A percentile compares a stretch with the other conserved stretches of the same genome.
phyloP scores from a whole-genome alignment of 176 grass and related monocot genomes.

The Paspalum notatum region DNA sequence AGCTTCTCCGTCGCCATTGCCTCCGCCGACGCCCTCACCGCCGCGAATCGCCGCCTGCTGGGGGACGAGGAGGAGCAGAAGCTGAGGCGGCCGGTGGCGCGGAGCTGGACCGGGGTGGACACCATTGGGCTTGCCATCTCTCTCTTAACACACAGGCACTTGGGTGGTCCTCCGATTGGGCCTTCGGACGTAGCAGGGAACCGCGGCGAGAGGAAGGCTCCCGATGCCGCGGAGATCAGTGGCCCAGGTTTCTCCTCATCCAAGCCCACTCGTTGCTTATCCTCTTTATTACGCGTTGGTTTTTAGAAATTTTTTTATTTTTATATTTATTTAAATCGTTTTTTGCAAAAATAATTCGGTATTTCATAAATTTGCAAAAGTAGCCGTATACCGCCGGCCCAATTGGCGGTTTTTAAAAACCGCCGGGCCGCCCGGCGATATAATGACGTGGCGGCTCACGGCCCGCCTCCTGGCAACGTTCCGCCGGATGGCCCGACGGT shows the following conservation, averaged over 20 bases:
- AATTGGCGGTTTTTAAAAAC: no score
- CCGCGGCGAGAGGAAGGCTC: neutral
- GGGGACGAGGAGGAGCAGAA: constrained; percentile 17
- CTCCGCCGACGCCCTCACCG: constrained; percentile 55
- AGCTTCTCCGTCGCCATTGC: constrained; percentile 91
- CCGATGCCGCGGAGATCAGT: neutral
- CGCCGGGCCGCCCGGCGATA: no score
- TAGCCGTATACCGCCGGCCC: no score
- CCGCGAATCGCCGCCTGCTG: constrained; percentile 18
- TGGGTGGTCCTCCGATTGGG: neutral
- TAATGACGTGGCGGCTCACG: no score
- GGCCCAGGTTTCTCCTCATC: constrained; percentile 36
- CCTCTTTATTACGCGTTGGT: neutral
- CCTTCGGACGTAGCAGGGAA: neutral
- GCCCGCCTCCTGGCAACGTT: no score
- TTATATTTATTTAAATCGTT: no score
- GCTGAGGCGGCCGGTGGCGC: constrained; percentile 26
- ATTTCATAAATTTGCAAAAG: no score
- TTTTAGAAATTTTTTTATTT: no score
- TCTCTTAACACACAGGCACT: neutral
- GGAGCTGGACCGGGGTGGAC: constrained; percentile 36
- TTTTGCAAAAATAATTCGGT: no score
- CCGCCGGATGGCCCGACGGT: no score
- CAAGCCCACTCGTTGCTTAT: constrained; percentile 55
- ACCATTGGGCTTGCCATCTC: constrained; percentile 63